A percentile compares a stretch with the other conserved stretches of the same genome.
phyloP scores from a whole-genome alignment of 129 eudicot species.

The Flaveria brownii region DNA sequence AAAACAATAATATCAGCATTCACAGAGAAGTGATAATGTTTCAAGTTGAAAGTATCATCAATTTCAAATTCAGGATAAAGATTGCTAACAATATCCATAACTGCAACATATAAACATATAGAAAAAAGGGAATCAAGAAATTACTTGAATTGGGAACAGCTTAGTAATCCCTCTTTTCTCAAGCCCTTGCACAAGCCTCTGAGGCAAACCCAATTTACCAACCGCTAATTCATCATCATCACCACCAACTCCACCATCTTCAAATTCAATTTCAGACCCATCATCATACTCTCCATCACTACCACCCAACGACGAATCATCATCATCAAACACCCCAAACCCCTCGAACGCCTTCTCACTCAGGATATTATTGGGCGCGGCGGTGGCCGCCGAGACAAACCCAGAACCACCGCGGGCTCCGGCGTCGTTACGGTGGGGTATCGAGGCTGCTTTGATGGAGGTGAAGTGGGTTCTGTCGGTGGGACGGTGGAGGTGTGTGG shows the following conservation, averaged over 20 bases:
- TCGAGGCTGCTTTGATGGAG: slow-evolving; percentile 20
- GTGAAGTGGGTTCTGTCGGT: slow-evolving; percentile 35
- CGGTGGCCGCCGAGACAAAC: slow-evolving; percentile 64
- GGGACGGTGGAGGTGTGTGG: slow-evolving; percentile 29
- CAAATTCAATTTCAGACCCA: slow-evolving; percentile 27
- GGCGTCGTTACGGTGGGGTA: slow-evolving; percentile 10
- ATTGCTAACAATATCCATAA: neutral
- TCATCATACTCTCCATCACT: slow-evolving; percentile 45
- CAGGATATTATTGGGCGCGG: slow-evolving; percentile 74
- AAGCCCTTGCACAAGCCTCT: slow-evolving; percentile 66
- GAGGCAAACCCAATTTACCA: slow-evolving; percentile 80
- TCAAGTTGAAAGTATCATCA: neutral
- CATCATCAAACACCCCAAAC: slow-evolving; percentile 56
- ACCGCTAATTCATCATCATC: slow-evolving; percentile 68
- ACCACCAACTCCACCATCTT: slow-evolving; percentile 11
- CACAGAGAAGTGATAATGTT: slow-evolving; percentile 12
- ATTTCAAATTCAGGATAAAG: neutral
- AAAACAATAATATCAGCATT: neutral
- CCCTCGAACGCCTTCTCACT: slow-evolving; percentile 94
- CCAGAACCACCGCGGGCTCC: slow-evolving; percentile 25
- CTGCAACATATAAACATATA: neutral
- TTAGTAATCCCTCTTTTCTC: slow-evolving; percentile 69
- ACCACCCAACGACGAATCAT: slow-evolving; percentile 34
- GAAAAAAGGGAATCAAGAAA: neutral
- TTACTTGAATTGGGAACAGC: slow-evolving; percentile 91